Evolutionary conservation across 768 basidiomycete species (phyloP).

Genomic region (Termitomyces sp.): DNA sequence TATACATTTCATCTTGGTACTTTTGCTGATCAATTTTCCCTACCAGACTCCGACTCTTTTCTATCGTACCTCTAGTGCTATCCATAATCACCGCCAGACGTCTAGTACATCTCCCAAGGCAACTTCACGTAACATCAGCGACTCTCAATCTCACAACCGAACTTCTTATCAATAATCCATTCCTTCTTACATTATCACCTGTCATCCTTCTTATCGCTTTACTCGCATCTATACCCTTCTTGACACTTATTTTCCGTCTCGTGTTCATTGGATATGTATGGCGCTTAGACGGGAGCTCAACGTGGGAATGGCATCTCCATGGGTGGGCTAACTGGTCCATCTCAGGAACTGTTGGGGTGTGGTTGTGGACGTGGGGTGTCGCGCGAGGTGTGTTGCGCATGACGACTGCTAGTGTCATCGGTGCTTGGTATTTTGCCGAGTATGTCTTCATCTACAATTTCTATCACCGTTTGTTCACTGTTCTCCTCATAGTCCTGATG

Average conservation of each 20-base stretch:
- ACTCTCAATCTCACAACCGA: constrained; percentile 57
- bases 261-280: constrained; percentile 59
- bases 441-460: constrained; percentile 20
- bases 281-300: constrained; percentile 13
- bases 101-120: constrained; percentile 63
- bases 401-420: constrained; percentile 76
- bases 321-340: constrained; percentile 38
- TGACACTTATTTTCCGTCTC: constrained; percentile 73
- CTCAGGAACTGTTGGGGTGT: constrained; percentile 46
- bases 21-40: constrained; percentile 7
- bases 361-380: constrained; percentile 80
- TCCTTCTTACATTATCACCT: constrained; percentile 72
- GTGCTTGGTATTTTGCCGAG: constrained; percentile 84
- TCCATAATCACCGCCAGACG: constrained; percentile 68
- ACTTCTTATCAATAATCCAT: constrained; percentile 65
- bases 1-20: background rate
- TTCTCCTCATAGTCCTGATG: constrained; percentile 19
- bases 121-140: constrained; percentile 60
- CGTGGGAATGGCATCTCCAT: constrained; percentile 34
- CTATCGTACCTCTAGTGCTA: constrained; percentile 66
- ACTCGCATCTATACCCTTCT: constrained; percentile 70
- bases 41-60: constrained; percentile 65
- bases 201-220: constrained; percentile 62
- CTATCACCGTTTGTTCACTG: background rate
- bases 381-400: constrained; percentile 75